These are phyloP conservation scores for Firmiana major DNA, from an alignment of 345 rosid species.

Conservation along the genomic window DNA sequence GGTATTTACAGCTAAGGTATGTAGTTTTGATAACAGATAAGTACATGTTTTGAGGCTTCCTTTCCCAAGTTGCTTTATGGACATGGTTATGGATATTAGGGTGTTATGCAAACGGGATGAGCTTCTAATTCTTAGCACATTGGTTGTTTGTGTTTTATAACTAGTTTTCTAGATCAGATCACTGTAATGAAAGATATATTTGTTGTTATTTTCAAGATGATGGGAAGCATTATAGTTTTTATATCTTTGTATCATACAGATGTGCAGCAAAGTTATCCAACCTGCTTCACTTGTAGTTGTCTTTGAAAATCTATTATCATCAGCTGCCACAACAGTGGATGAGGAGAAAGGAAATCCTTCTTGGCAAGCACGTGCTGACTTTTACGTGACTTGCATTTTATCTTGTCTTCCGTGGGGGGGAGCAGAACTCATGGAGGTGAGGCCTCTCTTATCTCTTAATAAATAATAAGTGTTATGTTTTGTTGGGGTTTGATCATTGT, in stretches of 20 bases:
- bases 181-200: neutral
- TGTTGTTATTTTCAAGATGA: neutral
- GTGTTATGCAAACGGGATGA: neutral
- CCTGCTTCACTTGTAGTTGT: slow-evolving; percentile 81
- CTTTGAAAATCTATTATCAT: slow-evolving; percentile 82
- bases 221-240: neutral
- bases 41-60: neutral
- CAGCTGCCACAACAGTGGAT: slow-evolving; percentile 93
- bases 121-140: neutral
- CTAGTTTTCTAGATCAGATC: neutral
- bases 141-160: neutral
- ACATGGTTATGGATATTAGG: neutral
- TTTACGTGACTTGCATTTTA: slow-evolving; percentile 81
- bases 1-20: neutral
- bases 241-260: slow-evolving; percentile 34
- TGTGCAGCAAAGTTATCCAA: slow-evolving; percentile 95
- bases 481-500: slow-evolving; percentile 7
- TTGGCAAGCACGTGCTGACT: slow-evolving; percentile 98
- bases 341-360: slow-evolving; percentile 98
- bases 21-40: neutral
- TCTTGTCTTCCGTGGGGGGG: slow-evolving; percentile 99
- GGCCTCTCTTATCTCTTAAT: slow-evolving; percentile 9
- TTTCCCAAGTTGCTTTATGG: neutral
- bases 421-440: slow-evolving; percentile 86
- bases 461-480: neutral